Conservation (phyloP, 176 grass and related monocot species). For the Leersia perrieri region DNA sequence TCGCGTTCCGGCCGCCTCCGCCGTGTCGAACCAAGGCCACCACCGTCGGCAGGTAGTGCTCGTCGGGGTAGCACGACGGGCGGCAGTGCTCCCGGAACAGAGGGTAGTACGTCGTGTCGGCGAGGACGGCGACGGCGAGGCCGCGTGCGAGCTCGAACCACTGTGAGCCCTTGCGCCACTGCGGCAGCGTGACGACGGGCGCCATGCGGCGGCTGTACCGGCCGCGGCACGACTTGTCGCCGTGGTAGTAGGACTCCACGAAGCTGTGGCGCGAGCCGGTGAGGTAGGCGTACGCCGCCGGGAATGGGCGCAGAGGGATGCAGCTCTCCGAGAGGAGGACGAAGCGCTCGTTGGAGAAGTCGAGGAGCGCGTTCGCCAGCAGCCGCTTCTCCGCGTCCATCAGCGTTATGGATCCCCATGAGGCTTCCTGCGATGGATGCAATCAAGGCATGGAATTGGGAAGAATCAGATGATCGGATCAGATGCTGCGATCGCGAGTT, state of each 20-base stretch:
- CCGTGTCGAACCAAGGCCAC: slow-evolving; percentile 60
- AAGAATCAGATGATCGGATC: background rate
- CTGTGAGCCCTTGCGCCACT: slow-evolving; percentile 84
- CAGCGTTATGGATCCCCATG: slow-evolving; percentile 70
- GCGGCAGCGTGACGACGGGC: slow-evolving; percentile 52
- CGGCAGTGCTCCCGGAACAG: slow-evolving; percentile 58
- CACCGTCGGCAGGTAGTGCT: slow-evolving; percentile 80
- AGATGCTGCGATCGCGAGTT: slow-evolving; percentile 1
- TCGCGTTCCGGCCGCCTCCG: slow-evolving; percentile 47
- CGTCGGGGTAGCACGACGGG: slow-evolving; percentile 87
- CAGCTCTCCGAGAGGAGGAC: slow-evolving; percentile 91
- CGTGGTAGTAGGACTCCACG: slow-evolving; percentile 62
- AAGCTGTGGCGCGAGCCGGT: slow-evolving; percentile 72
- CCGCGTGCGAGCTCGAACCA: slow-evolving; percentile 70
- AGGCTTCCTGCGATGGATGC: slow-evolving; percentile 29
- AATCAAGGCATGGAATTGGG: background rate
- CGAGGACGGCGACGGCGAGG: slow-evolving; percentile 45
- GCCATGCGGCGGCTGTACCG: slow-evolving; percentile 78
- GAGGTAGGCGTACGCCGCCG: slow-evolving; percentile 64
- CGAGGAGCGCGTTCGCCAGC: slow-evolving; percentile 79
- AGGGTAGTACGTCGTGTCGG: slow-evolving; percentile 52
- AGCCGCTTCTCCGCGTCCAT: slow-evolving; percentile 90
- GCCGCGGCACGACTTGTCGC: slow-evolving; percentile 43
- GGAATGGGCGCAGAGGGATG: slow-evolving; percentile 84
- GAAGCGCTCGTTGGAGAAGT: slow-evolving; percentile 94